Percentiles rank a stretch among this genome's conserved stretches.
Conservation (phyloP, 768 basidiomycete species). For the Lactarius pseudohatsudake region DNA sequence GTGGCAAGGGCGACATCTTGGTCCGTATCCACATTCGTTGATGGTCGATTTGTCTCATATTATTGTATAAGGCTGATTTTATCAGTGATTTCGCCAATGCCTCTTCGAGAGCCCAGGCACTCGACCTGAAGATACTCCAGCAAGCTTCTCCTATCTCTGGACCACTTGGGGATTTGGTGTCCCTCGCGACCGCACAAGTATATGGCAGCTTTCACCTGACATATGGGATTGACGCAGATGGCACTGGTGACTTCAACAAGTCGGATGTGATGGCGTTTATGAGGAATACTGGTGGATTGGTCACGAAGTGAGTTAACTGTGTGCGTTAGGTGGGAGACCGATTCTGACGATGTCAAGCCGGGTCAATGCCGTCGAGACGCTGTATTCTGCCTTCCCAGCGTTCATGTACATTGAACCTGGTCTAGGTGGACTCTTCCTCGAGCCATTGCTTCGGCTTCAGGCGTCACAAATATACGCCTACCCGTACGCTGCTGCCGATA, state of each 20-base stretch:
- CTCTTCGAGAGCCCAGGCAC: conserved; percentile 45
- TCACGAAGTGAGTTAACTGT: no score
- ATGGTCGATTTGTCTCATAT: no score
- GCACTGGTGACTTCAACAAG: conserved; percentile 52
- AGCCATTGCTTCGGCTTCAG: conserved; percentile 31
- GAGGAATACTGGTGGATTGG: conserved; percentile 35
- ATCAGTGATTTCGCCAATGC: conserved; percentile 45
- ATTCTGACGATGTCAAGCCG: conserved; percentile 11
- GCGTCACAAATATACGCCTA: conserved; percentile 20
- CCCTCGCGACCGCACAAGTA: conserved; percentile 55
- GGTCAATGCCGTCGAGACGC: conserved; percentile 55
- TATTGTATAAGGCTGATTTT: conserved; percentile 32
- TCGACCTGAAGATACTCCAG: conserved; percentile 48
- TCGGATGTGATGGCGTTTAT: conserved; percentile 54
- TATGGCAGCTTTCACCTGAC: conserved; percentile 58
- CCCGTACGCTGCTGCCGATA: conserved; percentile 26
- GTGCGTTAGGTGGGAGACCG: background rate
- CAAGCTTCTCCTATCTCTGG: conserved; percentile 50
- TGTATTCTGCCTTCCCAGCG: conserved; percentile 50
- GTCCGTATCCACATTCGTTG: no score
- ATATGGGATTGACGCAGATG: conserved; percentile 45
- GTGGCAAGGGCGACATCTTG: no score
- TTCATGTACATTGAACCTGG: conserved; percentile 54
- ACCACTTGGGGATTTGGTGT: conserved; percentile 53
- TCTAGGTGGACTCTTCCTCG: conserved; percentile 39